Percentiles rank a stretch among this genome's conserved stretches.
These are phyloP conservation scores for Auriscalpium microsporum DNA, from an alignment of 768 basidiomycete species.

Conservation along the genomic window DNA sequence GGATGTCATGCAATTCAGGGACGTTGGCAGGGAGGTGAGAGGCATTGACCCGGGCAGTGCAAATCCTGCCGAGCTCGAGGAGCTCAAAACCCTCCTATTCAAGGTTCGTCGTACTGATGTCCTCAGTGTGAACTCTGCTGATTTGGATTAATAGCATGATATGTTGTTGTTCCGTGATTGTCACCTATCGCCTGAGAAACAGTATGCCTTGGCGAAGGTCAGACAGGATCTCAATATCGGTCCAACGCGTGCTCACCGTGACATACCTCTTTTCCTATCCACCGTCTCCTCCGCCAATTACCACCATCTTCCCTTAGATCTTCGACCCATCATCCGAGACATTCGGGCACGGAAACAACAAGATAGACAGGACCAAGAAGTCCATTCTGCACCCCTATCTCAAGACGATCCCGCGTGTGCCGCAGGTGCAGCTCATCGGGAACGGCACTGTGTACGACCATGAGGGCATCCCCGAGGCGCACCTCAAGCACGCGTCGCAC, in stretches of 20 bases:
- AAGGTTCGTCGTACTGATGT: constrained; percentile 38
- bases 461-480: constrained; percentile 64
- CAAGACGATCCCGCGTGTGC: constrained; percentile 79
- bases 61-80: constrained; percentile 49
- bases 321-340: constrained; percentile 60
- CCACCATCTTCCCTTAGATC: constrained; percentile 35
- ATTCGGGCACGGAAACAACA: constrained; percentile 88
- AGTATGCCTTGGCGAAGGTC: constrained; percentile 80
- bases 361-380: constrained; percentile 62
- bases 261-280: background rate
- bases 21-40: constrained; percentile 73
- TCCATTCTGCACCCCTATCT: constrained; percentile 83
- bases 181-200: constrained; percentile 67
- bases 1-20: constrained; percentile 52
- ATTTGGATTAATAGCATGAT: constrained; percentile 41
- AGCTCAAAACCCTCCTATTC: constrained; percentile 68
- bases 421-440: constrained; percentile 86
- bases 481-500: constrained; percentile 78
- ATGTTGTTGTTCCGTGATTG: constrained; percentile 68
- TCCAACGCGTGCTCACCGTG: background rate
- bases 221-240: background rate
- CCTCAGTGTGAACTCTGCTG: background rate
- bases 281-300: background rate
- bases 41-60: constrained; percentile 62
- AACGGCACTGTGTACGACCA: constrained; percentile 72